phyloP scores from a whole-genome alignment of 2,329 filamentous ascomycete species.

The Fusarium hainanense region DNA sequence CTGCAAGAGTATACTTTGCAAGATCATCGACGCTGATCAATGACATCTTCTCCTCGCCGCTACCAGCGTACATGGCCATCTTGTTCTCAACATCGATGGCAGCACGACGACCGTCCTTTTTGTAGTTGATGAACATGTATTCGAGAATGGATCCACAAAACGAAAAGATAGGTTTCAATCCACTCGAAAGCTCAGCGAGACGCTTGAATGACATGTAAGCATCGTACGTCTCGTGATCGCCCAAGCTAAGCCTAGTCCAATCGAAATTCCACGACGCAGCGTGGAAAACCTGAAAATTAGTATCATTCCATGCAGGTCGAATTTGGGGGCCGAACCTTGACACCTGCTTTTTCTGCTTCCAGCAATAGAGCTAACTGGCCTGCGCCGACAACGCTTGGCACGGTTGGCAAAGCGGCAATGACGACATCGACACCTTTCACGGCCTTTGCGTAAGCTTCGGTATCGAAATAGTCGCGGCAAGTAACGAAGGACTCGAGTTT shows the following conservation, averaged over 20 bases:
- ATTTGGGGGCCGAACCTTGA: neutral
- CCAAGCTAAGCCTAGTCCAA: constrained; percentile 7
- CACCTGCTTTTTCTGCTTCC: constrained; percentile 11
- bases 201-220: constrained; percentile 16
- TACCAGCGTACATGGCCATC: neutral
- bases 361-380: neutral
- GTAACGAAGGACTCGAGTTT: neutral
- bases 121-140: constrained; percentile 9
- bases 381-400: constrained; percentile 6
- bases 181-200: constrained; percentile 5
- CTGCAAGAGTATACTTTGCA: neutral
- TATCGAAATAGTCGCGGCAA: neutral
- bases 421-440: constrained; percentile 1
- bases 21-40: constrained; percentile 7
- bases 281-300: constrained; percentile 6
- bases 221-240: constrained; percentile 14
- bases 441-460: neutral
- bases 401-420: neutral
- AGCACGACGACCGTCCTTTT: neutral
- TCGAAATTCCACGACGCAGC: constrained; percentile 13
- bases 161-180: neutral
- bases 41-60: neutral
- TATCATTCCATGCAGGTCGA: neutral
- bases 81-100: neutral
- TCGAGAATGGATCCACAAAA: constrained; percentile 3